Evolutionary conservation across 2,329 filamentous ascomycete species (phyloP), one percentile per base, ranked within the genome.

Genomic region (Byssochlamys sp.): DNA sequence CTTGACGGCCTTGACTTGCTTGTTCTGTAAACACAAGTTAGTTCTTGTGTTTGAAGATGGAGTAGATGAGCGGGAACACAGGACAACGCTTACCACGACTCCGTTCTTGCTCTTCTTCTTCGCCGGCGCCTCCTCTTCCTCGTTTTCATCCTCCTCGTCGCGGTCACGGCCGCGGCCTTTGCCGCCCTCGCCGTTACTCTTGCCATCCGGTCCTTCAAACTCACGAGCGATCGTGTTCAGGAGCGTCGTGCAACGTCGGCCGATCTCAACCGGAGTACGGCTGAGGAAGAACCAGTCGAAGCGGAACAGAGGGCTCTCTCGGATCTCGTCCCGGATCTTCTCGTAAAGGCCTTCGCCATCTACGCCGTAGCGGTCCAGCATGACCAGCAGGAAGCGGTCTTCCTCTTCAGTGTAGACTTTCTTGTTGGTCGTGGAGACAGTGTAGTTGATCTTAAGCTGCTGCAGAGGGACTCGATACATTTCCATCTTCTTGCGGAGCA

Each of bases 271-370:
- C 0, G 94, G 90, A 3, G 92, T 99, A 52, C 94, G 85, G 72
- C 90, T 95, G 48, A 99, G 81, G 80, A 99, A 96, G 78, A 99
- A 99, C 95, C 95, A 99, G 71, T 99, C 94, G 67, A 99, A 99
- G 45, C 94, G 86, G 82, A 99, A 99, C 2, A 99, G 79, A 9
- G 94, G 91, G 57, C 88, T 92, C 63, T 96, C 91, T 33, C 91
- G 88, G 63, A 99, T 96, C 71, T 97, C 94, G 63, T 97, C 92
- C n/a, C 94, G 87, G 69, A 99, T 96, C 71, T 86, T 87, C 66
- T 99, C 94, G 71, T 94, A 95, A 61, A 99, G 82, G 33, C 84
- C 84, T 66, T 97, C 92, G 1, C 88, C 88, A 70, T 99, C 95
- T 35, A 99, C 86, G 5, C 95, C 94, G 66, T 91, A 88, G 72